phyloP scores from a whole-genome alignment of 2,329 filamentous ascomycete genomes.

The Fusarium gaditjirri region DNA sequence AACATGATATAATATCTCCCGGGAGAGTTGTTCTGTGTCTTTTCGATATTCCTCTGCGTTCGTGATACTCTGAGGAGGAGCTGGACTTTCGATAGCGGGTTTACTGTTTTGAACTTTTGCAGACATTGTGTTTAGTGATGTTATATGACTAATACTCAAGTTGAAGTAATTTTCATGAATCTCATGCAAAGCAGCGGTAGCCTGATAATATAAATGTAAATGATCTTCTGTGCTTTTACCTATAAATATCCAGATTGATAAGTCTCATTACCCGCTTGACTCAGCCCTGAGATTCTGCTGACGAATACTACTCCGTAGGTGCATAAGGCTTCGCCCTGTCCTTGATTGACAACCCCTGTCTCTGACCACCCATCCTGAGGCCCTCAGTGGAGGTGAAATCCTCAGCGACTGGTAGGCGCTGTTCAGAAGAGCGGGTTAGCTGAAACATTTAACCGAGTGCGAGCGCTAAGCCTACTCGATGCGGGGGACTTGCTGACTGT shows the following conservation, averaged over 20 bases:
- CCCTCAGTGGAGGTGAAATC: not conserved
- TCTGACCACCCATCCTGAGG: not conserved
- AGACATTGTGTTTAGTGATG: not conserved
- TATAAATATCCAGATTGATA: not conserved
- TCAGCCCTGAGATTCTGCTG: not conserved
- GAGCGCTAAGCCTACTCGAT: not conserved
- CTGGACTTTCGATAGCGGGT: not conserved
- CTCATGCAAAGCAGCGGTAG: not conserved
- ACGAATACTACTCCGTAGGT: not conserved
- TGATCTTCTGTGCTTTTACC: fast-evolving
- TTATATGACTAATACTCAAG: fast-evolving
- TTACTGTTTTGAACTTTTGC: not conserved
- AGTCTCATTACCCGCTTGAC: fast-evolving
- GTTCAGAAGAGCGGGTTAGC: not conserved
- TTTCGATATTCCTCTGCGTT: not conserved
- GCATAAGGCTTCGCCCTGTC: not conserved
- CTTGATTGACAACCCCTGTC: not conserved
- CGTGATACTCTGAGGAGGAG: not conserved
- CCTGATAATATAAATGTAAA: fast-evolving
- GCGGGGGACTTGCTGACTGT: not conserved
- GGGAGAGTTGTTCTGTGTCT: not conserved
- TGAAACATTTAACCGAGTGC: not conserved
- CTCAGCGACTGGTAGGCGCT: not conserved
- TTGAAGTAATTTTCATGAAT: not conserved
- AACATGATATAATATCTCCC: not conserved